Evolutionary conservation across 1,284 basidiomycete species (phyloP), one percentile per base, ranked within the genome.

Genomic region (Microbotryum violaceum): DNA sequence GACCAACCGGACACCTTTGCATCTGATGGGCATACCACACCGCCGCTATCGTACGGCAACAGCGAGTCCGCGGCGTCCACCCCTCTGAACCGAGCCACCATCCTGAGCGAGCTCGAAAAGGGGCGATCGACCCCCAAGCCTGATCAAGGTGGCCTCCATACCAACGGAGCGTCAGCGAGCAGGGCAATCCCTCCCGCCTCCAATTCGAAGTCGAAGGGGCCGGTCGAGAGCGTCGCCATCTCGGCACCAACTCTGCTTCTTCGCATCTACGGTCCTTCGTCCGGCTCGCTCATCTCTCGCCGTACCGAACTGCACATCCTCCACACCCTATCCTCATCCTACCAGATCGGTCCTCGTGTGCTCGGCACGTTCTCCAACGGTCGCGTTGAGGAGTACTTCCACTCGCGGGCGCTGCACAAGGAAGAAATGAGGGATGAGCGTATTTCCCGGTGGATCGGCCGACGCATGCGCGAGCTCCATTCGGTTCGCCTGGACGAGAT

Each of bases 311-410:
- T 96, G 37, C 85, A 87, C 68, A 88, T 85, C 29, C 82, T 97
- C 47, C 89, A 96, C 76, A 79, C 88, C 51, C 84, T 97, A 54
- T 92, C 89, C 44, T 87, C 88, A 21, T 80, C 80, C 64, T 94
- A 92, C 76, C 82, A 82, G 68, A 87, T 97, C 60, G 92, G 91
- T n/a, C 91, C 92, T 33, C 82, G 83, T 67, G 84, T 97, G 33
- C 91, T 89, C 73, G 92, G 92, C 57, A 96, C 91, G 1, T 96
- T 97, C 75, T 81, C 83, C 69, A 97, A 97, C 75, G 92, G 92
- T 45, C 85, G 92, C 47, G 79, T 96, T 54, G 92, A 96, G 77
- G 87, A 96, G 74, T 93, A 89, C 77, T 94, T 96, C 75, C 84
- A 91, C 63, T 91, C 90, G 21, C 81, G 83, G 33, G 86, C 90